These are phyloP conservation scores for Cordyceps javanica DNA, from an alignment of 2,329 filamentous ascomycete genomes.

Conservation along the genomic window DNA sequence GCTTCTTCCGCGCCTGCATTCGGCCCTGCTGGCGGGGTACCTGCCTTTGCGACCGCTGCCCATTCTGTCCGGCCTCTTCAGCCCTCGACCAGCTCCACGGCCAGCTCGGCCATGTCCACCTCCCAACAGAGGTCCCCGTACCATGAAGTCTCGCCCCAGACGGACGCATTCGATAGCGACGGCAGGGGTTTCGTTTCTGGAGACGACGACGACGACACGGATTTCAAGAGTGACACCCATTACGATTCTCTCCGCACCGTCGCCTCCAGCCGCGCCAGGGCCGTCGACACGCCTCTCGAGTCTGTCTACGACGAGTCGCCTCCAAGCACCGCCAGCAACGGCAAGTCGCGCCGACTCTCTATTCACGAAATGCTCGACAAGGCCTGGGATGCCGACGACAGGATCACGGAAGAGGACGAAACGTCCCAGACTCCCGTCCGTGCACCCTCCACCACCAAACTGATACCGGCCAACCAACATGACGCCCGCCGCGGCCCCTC, in stretches of 20 bases:
- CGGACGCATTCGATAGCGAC: constrained; percentile 65
- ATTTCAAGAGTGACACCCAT: constrained; percentile 69
- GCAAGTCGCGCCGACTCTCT: constrained; percentile 48
- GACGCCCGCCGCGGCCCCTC: constrained; percentile 20
- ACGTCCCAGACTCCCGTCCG: constrained; percentile 45
- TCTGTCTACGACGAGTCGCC: constrained; percentile 79
- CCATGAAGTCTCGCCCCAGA: constrained; percentile 45
- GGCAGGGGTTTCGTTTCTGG: constrained; percentile 57
- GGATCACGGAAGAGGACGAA: constrained; percentile 60
- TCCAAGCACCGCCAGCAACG: constrained; percentile 48
- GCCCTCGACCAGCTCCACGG: constrained; percentile 36
- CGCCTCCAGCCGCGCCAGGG: constrained; percentile 59
- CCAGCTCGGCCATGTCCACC: constrained; percentile 35
- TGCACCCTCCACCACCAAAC: constrained; percentile 26
- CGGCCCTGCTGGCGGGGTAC: constrained; percentile 21
- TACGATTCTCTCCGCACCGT: constrained; percentile 71
- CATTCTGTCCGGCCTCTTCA: constrained; percentile 34
- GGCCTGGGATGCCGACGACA: constrained; percentile 48
- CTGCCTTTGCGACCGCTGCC: constrained; percentile 25
- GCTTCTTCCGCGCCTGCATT: constrained; percentile 30
- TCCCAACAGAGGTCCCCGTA: constrained; percentile 25
- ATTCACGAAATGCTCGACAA: constrained; percentile 54
- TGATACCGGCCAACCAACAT: constrained; percentile 12
- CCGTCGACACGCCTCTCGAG: constrained; percentile 65
- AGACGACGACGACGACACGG: constrained; percentile 73